Evolutionary conservation across 2,329 filamentous ascomycete genomes (phyloP).

Genomic region (Erysiphe pulchra): DNA sequence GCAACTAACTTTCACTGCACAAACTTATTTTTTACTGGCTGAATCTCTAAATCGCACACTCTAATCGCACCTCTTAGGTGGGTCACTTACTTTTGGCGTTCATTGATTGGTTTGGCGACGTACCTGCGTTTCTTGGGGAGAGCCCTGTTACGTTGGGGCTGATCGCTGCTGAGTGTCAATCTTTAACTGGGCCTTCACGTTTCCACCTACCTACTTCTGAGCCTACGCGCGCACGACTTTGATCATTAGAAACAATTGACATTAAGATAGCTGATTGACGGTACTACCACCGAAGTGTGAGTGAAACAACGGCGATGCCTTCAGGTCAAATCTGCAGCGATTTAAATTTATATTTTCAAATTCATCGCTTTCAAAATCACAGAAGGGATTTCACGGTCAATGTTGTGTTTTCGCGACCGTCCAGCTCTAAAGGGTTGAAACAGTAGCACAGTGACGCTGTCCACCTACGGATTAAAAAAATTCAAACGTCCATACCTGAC

Average conservation of each 20-base stretch:
- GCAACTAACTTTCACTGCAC: too few species aligned
- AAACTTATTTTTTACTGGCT: too few species aligned
- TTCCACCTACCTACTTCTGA: too few species aligned
- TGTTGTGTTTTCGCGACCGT: background rate
- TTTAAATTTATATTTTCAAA: background rate
- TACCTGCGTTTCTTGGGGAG: background rate
- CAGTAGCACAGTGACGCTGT: background rate
- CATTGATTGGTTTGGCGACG: background rate
- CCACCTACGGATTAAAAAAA: background rate
- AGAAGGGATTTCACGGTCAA: background rate
- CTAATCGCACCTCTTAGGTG: too few species aligned
- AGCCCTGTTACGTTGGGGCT: background rate
- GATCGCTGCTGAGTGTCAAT: background rate
- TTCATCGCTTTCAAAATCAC: background rate
- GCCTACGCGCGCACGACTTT: background rate
- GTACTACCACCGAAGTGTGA: background rate
- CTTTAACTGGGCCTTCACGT: background rate
- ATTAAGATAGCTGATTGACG: background rate
- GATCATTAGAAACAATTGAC: background rate
- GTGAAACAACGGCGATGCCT: background rate
- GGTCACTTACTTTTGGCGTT: background rate
- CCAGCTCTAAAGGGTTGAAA: background rate
- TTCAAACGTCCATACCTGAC: background rate
- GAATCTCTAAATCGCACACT: too few species aligned
- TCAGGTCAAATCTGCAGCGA: background rate